phyloP scores from a whole-genome alignment of 2,329 filamentous ascomycete species.

The Claviceps arundinis region DNA sequence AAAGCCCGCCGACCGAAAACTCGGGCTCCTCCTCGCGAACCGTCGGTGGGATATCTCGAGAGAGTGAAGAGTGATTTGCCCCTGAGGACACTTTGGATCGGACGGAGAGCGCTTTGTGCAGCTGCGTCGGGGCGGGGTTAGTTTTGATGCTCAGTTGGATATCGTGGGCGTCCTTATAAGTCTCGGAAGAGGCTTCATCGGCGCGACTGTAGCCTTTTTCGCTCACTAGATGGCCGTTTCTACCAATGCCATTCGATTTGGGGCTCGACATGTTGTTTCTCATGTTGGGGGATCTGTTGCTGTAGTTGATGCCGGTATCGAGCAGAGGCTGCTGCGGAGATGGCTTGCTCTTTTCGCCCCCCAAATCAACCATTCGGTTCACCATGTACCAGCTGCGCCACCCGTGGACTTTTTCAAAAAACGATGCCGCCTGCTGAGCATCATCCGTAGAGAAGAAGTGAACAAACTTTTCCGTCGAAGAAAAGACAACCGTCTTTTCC shows the following conservation, averaged over 20 bases:
- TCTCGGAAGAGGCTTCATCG: background rate
- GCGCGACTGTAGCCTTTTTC: background rate
- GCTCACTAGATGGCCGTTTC: background rate
- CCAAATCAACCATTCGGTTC: slow-evolving; percentile 46
- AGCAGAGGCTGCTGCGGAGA: slow-evolving; percentile 5
- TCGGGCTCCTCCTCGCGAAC: slow-evolving; percentile 18
- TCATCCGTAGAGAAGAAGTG: slow-evolving; percentile 87
- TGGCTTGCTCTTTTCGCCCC: slow-evolving; percentile 19
- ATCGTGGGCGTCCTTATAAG: slow-evolving; percentile 9
- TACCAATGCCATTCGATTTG: slow-evolving; percentile 3
- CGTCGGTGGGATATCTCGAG: background rate
- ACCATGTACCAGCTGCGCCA: slow-evolving; percentile 93
- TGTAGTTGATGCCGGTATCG: background rate
- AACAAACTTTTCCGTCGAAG: slow-evolving; percentile 72
- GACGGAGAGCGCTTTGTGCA: background rate
- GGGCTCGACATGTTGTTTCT: background rate
- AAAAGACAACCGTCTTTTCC: slow-evolving; percentile 73
- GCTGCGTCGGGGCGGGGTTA: background rate
- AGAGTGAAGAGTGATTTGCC: background rate
- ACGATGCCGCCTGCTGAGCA: slow-evolving; percentile 47
- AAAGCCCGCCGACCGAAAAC: slow-evolving; percentile 38
- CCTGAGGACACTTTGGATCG: background rate
- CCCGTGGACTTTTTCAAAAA: slow-evolving; percentile 56
- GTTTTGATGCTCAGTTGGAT: slow-evolving; percentile 7
- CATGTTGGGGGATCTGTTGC: background rate